Percentiles rank a stretch among this genome's conserved stretches.
Conservation (phyloP, 208 protist species). For the Crithidia thermophila region DNA sequence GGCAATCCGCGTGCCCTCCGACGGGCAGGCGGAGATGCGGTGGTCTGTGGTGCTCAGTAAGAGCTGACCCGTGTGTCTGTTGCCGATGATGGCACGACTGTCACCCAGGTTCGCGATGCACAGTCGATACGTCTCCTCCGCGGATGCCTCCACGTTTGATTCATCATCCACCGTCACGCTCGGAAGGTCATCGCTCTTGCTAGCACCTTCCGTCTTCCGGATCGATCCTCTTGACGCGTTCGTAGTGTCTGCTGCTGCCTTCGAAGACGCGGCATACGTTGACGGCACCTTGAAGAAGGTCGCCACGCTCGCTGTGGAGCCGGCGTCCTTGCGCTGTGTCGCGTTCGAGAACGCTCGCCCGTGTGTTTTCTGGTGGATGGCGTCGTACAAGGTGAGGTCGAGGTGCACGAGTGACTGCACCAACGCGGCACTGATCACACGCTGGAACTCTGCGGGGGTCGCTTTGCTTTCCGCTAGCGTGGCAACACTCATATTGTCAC, state of each 20-base stretch:
- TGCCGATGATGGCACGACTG: constrained; percentile 67
- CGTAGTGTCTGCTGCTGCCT: too few species aligned
- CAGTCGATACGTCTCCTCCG: constrained; percentile 31
- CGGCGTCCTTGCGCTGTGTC: constrained; percentile 27
- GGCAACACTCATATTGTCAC: too few species aligned
- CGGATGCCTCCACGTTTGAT: not conserved
- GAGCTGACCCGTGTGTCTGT: constrained; percentile 31
- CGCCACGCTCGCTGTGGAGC: constrained; percentile 58
- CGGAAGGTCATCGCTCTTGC: too few species aligned
- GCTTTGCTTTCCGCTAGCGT: too few species aligned
- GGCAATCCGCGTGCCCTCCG: constrained; percentile 42
- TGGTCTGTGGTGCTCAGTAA: constrained; percentile 64
- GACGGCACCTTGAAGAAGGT: constrained; percentile 35
- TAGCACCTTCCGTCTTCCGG: too few species aligned
- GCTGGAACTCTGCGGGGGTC: constrained; percentile 21
- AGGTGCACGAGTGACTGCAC: constrained; percentile 77
- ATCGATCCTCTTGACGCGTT: too few species aligned
- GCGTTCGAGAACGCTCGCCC: not conserved
- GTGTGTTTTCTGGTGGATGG: constrained; percentile 8
- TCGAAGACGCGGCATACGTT: not conserved
- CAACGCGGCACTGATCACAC: constrained; percentile 55
- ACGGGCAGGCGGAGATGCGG: constrained; percentile 39
- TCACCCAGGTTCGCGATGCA: constrained; percentile 81
- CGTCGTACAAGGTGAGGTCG: constrained; percentile 64
- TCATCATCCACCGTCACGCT: not conserved